Conservation (phyloP, 495 filamentous ascomycete species). For the Penicillium nucicola region DNA sequence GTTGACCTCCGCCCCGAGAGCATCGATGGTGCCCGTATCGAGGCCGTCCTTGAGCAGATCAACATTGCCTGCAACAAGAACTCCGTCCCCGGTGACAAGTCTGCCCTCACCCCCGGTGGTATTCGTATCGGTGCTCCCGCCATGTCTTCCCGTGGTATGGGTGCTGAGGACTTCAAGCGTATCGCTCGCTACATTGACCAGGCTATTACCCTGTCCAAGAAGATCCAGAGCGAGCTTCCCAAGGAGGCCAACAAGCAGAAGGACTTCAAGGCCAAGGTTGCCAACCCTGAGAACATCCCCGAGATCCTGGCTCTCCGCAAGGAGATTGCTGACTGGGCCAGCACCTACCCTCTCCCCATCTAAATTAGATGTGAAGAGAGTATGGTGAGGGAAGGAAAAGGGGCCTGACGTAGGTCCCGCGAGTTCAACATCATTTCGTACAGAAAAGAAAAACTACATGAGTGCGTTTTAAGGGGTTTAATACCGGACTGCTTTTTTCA, state of each 20-base stretch:
- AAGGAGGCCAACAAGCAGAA: slow-evolving; percentile 99
- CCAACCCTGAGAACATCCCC: slow-evolving; percentile 61
- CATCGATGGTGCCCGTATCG: slow-evolving; percentile 92
- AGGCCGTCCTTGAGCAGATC: slow-evolving; percentile 94
- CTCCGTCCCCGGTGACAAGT: slow-evolving; percentile 96
- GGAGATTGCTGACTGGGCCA: slow-evolving; percentile 87
- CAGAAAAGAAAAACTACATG: slow-evolving; percentile 27
- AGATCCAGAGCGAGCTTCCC: slow-evolving; percentile 77
- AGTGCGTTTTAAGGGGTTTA: slow-evolving; percentile 43
- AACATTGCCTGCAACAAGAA: slow-evolving; percentile 99
- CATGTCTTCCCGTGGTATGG: slow-evolving; percentile 94
- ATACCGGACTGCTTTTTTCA: slow-evolving; percentile 48
- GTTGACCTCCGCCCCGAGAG: slow-evolving; percentile 75
- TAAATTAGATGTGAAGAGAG: slow-evolving; percentile 23
- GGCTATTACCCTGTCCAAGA: slow-evolving; percentile 76
- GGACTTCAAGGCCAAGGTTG: slow-evolving; percentile 95
- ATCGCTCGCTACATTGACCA: slow-evolving; percentile 88
- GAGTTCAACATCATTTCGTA: slow-evolving; percentile 34
- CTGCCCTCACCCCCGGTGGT: slow-evolving; percentile 89
- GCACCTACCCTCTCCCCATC: slow-evolving; percentile 89
- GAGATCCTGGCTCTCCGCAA: slow-evolving; percentile 80
- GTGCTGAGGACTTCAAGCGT: slow-evolving; percentile 87
- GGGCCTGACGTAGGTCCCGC: slow-evolving; percentile 13
- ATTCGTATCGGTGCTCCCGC: slow-evolving; percentile 95
- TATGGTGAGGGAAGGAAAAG: slow-evolving; percentile 17